Base-by-base conservation (phyloP, 495 filamentous ascomycete genomes). In the Xylaria cubensis region DNA sequence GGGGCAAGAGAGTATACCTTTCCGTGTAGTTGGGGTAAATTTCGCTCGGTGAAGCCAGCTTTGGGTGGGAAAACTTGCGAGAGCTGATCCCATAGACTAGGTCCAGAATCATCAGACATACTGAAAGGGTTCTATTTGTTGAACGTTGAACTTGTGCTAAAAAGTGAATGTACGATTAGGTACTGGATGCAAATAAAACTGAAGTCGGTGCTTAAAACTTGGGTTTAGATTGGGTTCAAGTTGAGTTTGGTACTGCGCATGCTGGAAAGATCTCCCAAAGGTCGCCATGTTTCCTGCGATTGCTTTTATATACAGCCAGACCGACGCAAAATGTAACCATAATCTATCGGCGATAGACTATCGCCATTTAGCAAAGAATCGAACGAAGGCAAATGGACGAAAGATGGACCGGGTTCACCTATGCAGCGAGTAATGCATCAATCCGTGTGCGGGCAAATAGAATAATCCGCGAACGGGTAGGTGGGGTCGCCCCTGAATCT, bases 11-110 rank as follows among this genome's bases (percentile, higher is more conserved):
- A 29, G 21, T 2, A 0, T 64, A 72, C 73, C 62, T 75, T 74
- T 4, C 67, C 75, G 12, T 42, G 2, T 6, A 71, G 50, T 12
- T 56, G 9, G 19, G 67, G 64, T 15, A 75, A 50, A 32, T 73
- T 19, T n/a, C 68, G 36, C 34, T 73, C 68, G 12, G 74, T 75
- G 36, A 75, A 71, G n/a, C 24, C 26, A 2, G 73, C 64, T 44
- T 69, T 72, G 4, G 73, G 73, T 3, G 73, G 73, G n/a, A 58
- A 70, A 2, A 62, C 12, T 53, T 73, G 67, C 6, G 61, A 62
- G 15, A 69, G n/a, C 6, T 32, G 34, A 46, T 68, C 51, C 51
- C n/a, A 55, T 3, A 46, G 19, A 51, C 48, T n/a, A 10, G 64
- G 64, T 3, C 64, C 64, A 15, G 32, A 42, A n/a, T 67, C 64